Evolutionary conservation across 345 rosid genomes (phyloP).

Genomic region (Eutrema japonicum): DNA sequence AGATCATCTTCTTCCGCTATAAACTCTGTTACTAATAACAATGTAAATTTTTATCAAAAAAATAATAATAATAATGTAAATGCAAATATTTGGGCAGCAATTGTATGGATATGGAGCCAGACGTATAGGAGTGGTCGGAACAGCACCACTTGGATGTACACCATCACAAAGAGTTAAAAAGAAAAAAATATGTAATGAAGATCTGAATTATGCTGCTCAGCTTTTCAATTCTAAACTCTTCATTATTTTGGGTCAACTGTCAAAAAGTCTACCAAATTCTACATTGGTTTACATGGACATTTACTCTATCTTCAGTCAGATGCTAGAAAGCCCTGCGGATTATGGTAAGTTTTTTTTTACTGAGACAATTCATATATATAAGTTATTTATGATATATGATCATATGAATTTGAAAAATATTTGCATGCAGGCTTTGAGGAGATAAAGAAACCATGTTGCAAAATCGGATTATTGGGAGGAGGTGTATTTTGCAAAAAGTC

Average conservation of each 20-base stretch:
- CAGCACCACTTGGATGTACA: conserved; percentile 69
- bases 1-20: too few relatives aligned
- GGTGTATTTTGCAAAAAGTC: conserved; percentile 28
- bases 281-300: conserved; percentile 51
- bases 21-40: neutral
- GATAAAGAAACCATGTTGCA: conserved; percentile 41
- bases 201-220: conserved; percentile 52
- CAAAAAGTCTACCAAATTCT: conserved; percentile 40
- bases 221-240: conserved; percentile 62
- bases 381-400: neutral
- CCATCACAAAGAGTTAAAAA: conserved; percentile 60
- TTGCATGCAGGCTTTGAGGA: conserved; percentile 38
- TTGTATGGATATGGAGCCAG: conserved; percentile 61
- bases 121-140: conserved; percentile 54
- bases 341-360: conserved; percentile 51
- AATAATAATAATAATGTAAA: neutral
- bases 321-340: conserved; percentile 51
- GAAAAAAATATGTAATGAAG: conserved; percentile 53
- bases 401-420: neutral
- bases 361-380: neutral
- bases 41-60: neutral
- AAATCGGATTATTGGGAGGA: conserved; percentile 34
- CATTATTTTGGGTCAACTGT: conserved; percentile 41
- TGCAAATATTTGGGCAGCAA: conserved; percentile 47
- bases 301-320: conserved; percentile 47